Evolutionary conservation across 805 yeast genomes (phyloP), one percentile per base, ranked within the genome.

Genomic region (Pichia exigua): DNA sequence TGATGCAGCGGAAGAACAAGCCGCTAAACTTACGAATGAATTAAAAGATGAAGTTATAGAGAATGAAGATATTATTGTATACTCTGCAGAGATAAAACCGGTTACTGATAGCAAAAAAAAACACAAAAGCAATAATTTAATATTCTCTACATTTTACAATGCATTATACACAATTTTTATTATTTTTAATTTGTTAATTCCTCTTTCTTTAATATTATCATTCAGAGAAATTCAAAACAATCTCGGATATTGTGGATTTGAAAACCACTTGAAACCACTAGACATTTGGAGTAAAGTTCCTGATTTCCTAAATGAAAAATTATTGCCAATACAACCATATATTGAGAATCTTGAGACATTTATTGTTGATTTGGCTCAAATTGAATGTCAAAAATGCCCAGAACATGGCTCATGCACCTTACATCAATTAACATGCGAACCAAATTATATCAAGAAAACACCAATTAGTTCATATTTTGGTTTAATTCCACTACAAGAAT

Each of bases 321-420:
- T 51, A 17, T 55, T 54, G 1, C 42, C 35, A 1, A 7, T 57
- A 1, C 44, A 55, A n/a, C 60, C 66, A 0, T 60, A 65, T 45
- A 53, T 79, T 27, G 57, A 65, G 4, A 46, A 58, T 11, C 39
- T 74, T 11, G 87, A 85, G 42, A 59, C 65, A 0, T 60, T 67
- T 42, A 63, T 75, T 47, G 75, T 75, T 46, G 95, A 95, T 2
- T 44, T 58, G 0, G 17, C 35, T 8, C 39, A 40, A 24, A 46
- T 55, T n/a, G 45, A 49, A 26, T 92, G 99, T 69, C 68, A 77
- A 4, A 78, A 78, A 26, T 92, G 98, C 63, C 97, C 98, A 2
- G 77, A 74, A 4, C 83, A 91, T 67, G 94, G 91, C 0, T 72
- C 78, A 40, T 92, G 98, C 67, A 80, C 75, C 56, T 78, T 81